These are phyloP conservation scores for Bullera alba DNA, from an alignment of 768 basidiomycete genomes.

Conservation along the genomic window DNA sequence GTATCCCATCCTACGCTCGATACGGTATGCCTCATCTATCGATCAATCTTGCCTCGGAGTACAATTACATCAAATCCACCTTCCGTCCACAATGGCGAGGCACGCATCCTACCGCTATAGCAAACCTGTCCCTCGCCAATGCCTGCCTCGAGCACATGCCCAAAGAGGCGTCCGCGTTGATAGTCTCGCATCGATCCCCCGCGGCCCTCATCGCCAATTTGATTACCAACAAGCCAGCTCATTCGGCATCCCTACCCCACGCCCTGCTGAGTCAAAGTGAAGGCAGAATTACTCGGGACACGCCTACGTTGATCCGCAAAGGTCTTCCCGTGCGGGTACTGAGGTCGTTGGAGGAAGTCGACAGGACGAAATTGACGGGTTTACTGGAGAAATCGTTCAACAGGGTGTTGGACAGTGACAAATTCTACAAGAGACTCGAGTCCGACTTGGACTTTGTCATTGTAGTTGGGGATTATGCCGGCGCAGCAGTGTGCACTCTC, in stretches of 20 bases:
- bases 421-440: constrained; percentile 75
- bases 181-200: constrained; percentile 95
- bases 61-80: constrained; percentile 71
- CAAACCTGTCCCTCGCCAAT: constrained; percentile 75
- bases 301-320: constrained; percentile 83
- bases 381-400: constrained; percentile 84
- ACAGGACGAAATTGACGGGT: constrained; percentile 65
- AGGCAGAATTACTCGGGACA: constrained; percentile 66
- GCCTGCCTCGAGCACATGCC: constrained; percentile 90
- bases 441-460: constrained; percentile 79
- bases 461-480: constrained; percentile 89
- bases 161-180: constrained; percentile 80
- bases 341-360: constrained; percentile 60
- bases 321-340: constrained; percentile 81
- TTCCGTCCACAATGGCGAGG: constrained; percentile 70
- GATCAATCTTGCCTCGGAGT: constrained; percentile 87
- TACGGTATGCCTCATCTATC: constrained; percentile 89
- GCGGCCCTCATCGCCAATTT: constrained; percentile 93
- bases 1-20: constrained; percentile 94
- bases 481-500: constrained; percentile 83
- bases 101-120: constrained; percentile 74
- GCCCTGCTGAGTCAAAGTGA: constrained; percentile 67
- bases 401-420: constrained; percentile 59
- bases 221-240: constrained; percentile 94
- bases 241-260: constrained; percentile 90